Evolutionary conservation across 768 basidiomycete genomes (phyloP), one percentile per base, ranked within the genome.

Genomic region (Dacryopinax primogenitus): DNA sequence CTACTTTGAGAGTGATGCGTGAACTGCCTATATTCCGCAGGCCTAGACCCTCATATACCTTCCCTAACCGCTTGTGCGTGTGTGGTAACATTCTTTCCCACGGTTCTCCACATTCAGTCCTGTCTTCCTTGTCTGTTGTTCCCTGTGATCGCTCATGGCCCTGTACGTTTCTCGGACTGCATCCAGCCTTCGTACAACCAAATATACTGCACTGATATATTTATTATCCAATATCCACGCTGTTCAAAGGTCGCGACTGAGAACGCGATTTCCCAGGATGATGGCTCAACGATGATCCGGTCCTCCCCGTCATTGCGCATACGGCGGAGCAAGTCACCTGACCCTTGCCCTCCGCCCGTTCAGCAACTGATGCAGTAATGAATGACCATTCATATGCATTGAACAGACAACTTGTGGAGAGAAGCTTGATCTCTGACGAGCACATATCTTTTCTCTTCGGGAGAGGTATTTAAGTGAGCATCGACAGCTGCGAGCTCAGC

Each of bases 1-100:
- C 1, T 83, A 93, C 64, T 73, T 83, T 65, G 81, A 58, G 51
- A 58, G 26, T 23, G 51, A 58, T 18, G 51, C 51, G 51, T 58
- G 51, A 58, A 30, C 4, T 21, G 51, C 51, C 6, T 44, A 4
- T 23, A 3, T 44, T 4, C 18, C 7, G 41, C 23, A 44, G 45
- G 15, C 51, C 51, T 23, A 58, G 23, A 28, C 32, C 2, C 51
- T 30, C 26, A 18, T 9, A 9, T 37, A 18, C 26, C 26, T 32
- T 3, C 30, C 32, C 18, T 58, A 13, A 15, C 11, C 26, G 3
- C 26, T 58, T 58, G 15, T 30, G 9, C 13, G 12, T 15, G 15
- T 26, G 13, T 58, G 51, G 51, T 30, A 30, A 13, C 6, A 30
- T 58, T 58, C 12, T 58, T 58, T 58, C 51, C 30, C 51, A 58